phyloP scores from a whole-genome alignment of 805 yeast genomes.

The Metschnikowia anglica region DNA sequence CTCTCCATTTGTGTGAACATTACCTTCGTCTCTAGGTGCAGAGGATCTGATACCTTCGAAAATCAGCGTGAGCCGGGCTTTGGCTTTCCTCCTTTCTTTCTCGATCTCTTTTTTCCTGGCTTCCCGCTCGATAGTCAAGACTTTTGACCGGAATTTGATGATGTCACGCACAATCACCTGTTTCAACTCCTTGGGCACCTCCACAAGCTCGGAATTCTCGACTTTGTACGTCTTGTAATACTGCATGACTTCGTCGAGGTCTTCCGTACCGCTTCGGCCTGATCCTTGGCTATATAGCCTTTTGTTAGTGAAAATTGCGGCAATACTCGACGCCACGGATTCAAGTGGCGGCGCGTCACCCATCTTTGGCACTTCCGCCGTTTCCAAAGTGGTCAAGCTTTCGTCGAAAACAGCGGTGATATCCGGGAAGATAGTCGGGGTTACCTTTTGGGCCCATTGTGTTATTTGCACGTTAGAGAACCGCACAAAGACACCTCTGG shows the following conservation, averaged over 20 bases:
- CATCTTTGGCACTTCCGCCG: not conserved
- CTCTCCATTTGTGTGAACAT: not conserved
- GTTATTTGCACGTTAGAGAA: slow-evolving; percentile 22
- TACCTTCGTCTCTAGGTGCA: slow-evolving; percentile 7
- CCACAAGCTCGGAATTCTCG: slow-evolving; percentile 56
- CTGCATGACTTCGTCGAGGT: slow-evolving; percentile 35
- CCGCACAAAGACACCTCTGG: slow-evolving; percentile 37
- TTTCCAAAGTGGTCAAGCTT: not conserved
- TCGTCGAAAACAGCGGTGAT: slow-evolving; percentile 16
- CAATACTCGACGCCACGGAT: slow-evolving; percentile 1
- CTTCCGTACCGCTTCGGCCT: slow-evolving; percentile 32
- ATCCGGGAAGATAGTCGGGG: slow-evolving; percentile 1
- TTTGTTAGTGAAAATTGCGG: slow-evolving; percentile 20
- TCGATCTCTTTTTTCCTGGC: slow-evolving; percentile 49
- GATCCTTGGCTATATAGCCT: slow-evolving; percentile 22
- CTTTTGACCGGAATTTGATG: slow-evolving; percentile 55
- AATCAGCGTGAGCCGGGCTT: slow-evolving; percentile 45
- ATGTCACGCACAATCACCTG: slow-evolving; percentile 54
- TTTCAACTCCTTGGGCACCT: slow-evolving; percentile 53
- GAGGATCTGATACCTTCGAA: slow-evolving; percentile 39
- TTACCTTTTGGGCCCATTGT: slow-evolving; percentile 17
- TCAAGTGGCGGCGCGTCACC: not conserved
- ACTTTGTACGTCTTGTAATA: slow-evolving; percentile 47
- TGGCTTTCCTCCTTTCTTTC: slow-evolving; percentile 50
- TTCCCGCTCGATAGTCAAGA: slow-evolving; percentile 50